Evolutionary conservation across 1,284 basidiomycete genomes (phyloP).

Genomic region (Lignosus rhinocerotis): DNA sequence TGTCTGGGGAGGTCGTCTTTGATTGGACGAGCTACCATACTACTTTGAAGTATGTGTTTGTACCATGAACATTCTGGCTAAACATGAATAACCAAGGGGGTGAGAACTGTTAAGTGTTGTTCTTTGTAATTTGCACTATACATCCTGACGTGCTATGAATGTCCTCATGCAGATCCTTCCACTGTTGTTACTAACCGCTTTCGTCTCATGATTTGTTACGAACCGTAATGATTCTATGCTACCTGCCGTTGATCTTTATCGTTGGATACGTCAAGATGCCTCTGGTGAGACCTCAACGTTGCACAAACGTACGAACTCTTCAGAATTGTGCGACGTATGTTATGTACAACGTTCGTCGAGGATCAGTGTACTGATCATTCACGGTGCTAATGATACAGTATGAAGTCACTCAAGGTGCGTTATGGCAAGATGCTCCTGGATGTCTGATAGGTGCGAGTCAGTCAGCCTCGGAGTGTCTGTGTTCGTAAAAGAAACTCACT

Average conservation of each 20-base stretch:
- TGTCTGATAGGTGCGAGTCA: no score
- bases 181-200: conserved; percentile 2
- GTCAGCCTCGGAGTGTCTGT: no score
- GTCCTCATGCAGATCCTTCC: conserved; percentile 12
- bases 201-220: conserved; percentile 15
- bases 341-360: no score
- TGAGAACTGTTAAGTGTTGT: background rate
- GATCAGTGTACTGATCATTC: background rate
- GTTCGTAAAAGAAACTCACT: no score
- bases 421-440: background rate
- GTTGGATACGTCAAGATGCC: no score
- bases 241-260: background rate
- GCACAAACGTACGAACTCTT: no score
- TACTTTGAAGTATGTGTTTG: background rate
- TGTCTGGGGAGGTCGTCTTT: background rate
- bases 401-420: background rate
- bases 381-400: background rate
- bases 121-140: conserved; percentile 9
- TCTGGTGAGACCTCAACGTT: no score
- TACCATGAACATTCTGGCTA: background rate
- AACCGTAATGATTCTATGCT: conserved; percentile 15
- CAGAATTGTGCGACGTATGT: no score
- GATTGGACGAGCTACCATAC: background rate
- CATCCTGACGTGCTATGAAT: conserved; percentile 9
- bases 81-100: background rate